Evolutionary conservation across 768 basidiomycete species (phyloP).

Genomic region (Amyloporia xantha): DNA sequence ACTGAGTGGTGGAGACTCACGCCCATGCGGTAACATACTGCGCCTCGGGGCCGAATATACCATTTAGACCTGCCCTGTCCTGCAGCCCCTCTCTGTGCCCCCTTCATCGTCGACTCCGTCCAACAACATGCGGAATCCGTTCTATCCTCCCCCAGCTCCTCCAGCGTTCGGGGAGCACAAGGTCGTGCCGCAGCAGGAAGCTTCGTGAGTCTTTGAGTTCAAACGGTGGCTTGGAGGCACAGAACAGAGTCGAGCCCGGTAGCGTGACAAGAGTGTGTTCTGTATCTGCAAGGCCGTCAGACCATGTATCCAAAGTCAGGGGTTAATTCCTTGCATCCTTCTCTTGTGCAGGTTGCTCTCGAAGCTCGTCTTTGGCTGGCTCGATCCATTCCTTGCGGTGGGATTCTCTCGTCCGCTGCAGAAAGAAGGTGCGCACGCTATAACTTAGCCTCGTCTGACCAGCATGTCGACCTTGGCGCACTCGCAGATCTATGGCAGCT

Average conservation of each 20-base stretch:
- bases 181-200: constrained; percentile 34
- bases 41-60: too few species aligned
- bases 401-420: constrained; percentile 53
- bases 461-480: background rate
- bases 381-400: constrained; percentile 46
- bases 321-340: too few species aligned
- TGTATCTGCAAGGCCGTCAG: too few species aligned
- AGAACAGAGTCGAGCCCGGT: too few species aligned
- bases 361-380: constrained; percentile 43
- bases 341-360: too few species aligned
- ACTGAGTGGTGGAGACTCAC: too few species aligned
- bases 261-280: too few species aligned
- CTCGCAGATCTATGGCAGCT: constrained; percentile 49
- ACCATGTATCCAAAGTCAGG: too few species aligned
- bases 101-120: too few species aligned
- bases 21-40: too few species aligned
- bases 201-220: constrained; percentile 23
- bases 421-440: constrained; percentile 38
- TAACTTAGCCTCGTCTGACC: background rate
- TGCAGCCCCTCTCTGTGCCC: too few species aligned
- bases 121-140: constrained; percentile 27
- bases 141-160: constrained; percentile 39
- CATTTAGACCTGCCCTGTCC: too few species aligned
- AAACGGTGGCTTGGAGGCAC: background rate
- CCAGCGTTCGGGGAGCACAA: constrained; percentile 42